Evolutionary conservation across 371 early-diverging fungal genomes (phyloP).

Genomic region (Blastocladiella emersonii): DNA sequence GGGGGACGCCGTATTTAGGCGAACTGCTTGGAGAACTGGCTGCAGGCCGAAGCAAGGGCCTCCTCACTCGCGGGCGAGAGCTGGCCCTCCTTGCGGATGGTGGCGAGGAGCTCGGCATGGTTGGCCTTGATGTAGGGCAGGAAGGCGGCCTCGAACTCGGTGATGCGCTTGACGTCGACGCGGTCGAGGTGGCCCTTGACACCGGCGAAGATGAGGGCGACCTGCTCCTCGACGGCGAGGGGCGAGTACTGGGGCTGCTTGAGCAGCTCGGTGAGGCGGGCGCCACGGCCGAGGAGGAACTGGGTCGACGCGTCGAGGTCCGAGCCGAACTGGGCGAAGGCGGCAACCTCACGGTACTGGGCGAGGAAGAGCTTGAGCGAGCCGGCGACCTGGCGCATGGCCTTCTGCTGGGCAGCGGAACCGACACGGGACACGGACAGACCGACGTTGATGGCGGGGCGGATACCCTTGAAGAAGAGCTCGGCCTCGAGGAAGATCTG

Average conservation of each 20-base stretch:
- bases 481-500: slow-evolving; percentile 96
- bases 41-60: slow-evolving; percentile 65
- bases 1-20: no score
- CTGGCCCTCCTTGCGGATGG: slow-evolving; percentile 76
- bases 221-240: slow-evolving; percentile 83
- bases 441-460: slow-evolving; percentile 97
- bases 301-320: slow-evolving; percentile 92
- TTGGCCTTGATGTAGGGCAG: slow-evolving; percentile 72
- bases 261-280: slow-evolving; percentile 89
- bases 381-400: slow-evolving; percentile 96
- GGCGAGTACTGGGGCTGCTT: slow-evolving; percentile 91
- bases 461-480: slow-evolving; percentile 94
- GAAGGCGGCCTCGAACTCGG: slow-evolving; percentile 80
- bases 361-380: slow-evolving; percentile 94
- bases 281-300: slow-evolving; percentile 89
- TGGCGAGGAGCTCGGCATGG: slow-evolving; percentile 69
- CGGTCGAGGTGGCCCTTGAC: slow-evolving; percentile 96
- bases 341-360: slow-evolving; percentile 97
- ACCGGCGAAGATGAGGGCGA: slow-evolving; percentile 83
- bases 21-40: slow-evolving; percentile 75
- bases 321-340: slow-evolving; percentile 96
- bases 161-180: slow-evolving; percentile 75
- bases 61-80: slow-evolving; percentile 75
- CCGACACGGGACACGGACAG: slow-evolving; percentile 96
- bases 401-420: slow-evolving; percentile 94